Base-by-base conservation (phyloP, 306 rosid genomes). In the Quercus berberidifolia region DNA sequence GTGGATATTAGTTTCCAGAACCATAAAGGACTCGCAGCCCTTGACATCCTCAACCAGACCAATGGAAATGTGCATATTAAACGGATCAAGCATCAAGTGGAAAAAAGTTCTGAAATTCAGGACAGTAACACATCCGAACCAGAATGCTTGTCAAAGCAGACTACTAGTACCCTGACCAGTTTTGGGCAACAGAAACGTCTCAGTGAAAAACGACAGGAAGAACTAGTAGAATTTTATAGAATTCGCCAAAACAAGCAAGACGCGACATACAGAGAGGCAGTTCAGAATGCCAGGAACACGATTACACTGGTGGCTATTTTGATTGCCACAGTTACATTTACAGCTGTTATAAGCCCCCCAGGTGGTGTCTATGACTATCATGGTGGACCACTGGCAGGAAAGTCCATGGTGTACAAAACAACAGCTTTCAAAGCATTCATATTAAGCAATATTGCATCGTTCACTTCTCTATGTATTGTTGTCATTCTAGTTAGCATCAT, bases 321-420 rank as follows among this genome's bases (percentile, higher is more conserved):
- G 83, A 93, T 93, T 59, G 90, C 98, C 0, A 87, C 96, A 0
- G 93, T 88, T 11, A 87, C 94, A 58, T 93, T 93, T 77, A 68
- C 94, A 1, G 90, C 92, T 7, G 93, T 89, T 3, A 83, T 87
- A 4, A 81, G 20, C 76, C 96, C 94, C 17, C 97, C 96, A 0
- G 94, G 96, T 10, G 91, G 97, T 3, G 79, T 89, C 28, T 51
- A 83, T 75, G 75, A 38, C 43, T 38, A 0, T 38, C 91, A 93
- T 76, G 85, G 80, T 0, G 94, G 92, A 26, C 33, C 58, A 23
- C 55, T 81, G 82, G 69, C 1, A 31, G 97, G 97, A 28, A 84
- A 89, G 70, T 75, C 94, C 49, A 18, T 67, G 33, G 71, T 72
- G 25, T 86, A 85, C 18, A 76, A 33, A 30, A 85, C 84, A 43